Evolutionary conservation across 306 rosid species (phyloP).

Genomic region (Cicer pinnatifidum): DNA sequence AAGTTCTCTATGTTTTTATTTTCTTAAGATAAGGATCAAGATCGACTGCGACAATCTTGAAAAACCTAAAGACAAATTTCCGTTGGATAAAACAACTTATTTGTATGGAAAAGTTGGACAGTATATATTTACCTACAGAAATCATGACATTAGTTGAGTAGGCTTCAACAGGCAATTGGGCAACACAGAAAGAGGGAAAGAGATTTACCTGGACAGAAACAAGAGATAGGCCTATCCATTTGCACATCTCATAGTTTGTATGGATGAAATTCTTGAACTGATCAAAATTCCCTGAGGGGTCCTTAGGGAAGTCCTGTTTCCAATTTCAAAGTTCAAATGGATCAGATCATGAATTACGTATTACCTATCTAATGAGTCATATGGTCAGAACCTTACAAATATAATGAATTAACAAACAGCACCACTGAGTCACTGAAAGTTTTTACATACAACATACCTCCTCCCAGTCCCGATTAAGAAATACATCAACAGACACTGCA

Average conservation of each 20-base stretch:
- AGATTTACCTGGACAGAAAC: slow-evolving; percentile 66
- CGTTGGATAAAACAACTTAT: neutral
- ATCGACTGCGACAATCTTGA: slow-evolving; percentile 13
- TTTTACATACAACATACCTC: slow-evolving; percentile 51
- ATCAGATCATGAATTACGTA: slow-evolving; percentile 23
- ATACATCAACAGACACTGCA: slow-evolving; percentile 68
- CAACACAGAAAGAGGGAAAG: slow-evolving; percentile 28
- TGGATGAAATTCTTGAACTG: slow-evolving; percentile 67
- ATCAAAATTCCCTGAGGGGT: slow-evolving; percentile 69
- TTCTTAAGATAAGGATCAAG: slow-evolving; percentile 18
- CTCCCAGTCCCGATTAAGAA: slow-evolving; percentile 76
- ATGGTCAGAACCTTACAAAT: neutral
- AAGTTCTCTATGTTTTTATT: slow-evolving; percentile 19
- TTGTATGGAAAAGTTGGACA: slow-evolving; percentile 11
- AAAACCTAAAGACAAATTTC: slow-evolving; percentile 21
- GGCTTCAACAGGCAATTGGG: slow-evolving; percentile 5
- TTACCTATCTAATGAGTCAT: slow-evolving; percentile 19
- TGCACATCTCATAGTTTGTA: slow-evolving; percentile 70
- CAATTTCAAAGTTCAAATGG: slow-evolving; percentile 38
- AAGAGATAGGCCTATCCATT: slow-evolving; percentile 72
- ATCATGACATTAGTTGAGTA: neutral
- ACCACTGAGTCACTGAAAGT: neutral
- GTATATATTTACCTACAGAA: neutral
- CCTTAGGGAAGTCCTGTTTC: slow-evolving; percentile 77
- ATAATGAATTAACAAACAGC: slow-evolving; percentile 6